phyloP scores from a whole-genome alignment of 2,329 filamentous ascomycete species.

The Parastagonospora avenae region DNA sequence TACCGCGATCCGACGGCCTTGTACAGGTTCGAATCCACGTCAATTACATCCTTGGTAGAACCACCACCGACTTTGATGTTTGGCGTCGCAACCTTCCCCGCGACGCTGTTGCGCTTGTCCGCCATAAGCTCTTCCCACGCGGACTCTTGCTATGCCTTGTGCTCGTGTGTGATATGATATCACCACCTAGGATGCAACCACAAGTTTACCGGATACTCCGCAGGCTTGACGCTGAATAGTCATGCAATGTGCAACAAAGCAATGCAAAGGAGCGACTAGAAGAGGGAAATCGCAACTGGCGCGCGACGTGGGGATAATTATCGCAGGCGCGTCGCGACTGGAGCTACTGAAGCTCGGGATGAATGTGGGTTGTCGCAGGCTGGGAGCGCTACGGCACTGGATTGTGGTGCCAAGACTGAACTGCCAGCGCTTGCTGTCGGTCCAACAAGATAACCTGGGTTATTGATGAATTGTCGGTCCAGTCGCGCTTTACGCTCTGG shows the following conservation, averaged over 20 bases:
- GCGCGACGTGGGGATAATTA: constrained; percentile 24
- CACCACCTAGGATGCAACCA: constrained; percentile 17
- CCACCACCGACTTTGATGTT: constrained; percentile 49
- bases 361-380: constrained; percentile 19
- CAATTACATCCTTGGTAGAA: constrained; percentile 51
- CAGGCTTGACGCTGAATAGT: constrained; percentile 35
- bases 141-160: constrained; percentile 28
- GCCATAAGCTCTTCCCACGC: constrained; percentile 50
- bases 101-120: constrained; percentile 63
- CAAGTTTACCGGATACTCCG: constrained; percentile 33
- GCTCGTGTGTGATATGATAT: constrained; percentile 29
- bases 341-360: constrained; percentile 19
- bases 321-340: constrained; percentile 25
- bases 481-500: too few species aligned
- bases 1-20: constrained; percentile 68
- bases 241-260: constrained; percentile 44
- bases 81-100: constrained; percentile 59
- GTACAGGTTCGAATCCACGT: constrained; percentile 60
- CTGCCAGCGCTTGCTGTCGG: constrained; percentile 16
- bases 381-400: constrained; percentile 16
- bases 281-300: constrained; percentile 30
- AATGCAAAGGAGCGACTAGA: constrained; percentile 50
- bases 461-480: too few species aligned
- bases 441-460: constrained; percentile 5
- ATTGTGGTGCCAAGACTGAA: constrained; percentile 18